These are phyloP conservation scores for Evansstolkia leycettana DNA, from an alignment of 495 filamentous ascomycete genomes.

Conservation along the genomic window DNA sequence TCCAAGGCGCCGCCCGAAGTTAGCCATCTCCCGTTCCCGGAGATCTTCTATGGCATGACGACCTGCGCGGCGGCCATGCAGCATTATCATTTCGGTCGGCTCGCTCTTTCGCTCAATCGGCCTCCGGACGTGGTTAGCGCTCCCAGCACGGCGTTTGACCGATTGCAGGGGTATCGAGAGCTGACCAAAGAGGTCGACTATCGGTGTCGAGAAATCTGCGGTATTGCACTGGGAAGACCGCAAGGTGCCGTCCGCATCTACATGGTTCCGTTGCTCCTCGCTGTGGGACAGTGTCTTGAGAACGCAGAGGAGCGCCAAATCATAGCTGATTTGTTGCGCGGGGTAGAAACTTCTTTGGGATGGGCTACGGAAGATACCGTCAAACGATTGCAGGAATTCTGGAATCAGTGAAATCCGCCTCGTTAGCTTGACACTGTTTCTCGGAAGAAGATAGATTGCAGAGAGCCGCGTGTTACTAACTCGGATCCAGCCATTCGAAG, in stretches of 20 bases:
- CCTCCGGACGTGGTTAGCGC: conserved; percentile 22
- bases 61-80: conserved; percentile 28
- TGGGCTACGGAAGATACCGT: conserved; percentile 24
- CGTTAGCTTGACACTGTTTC: too few species aligned
- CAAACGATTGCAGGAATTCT: conserved; percentile 18
- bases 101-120: conserved; percentile 26
- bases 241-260: conserved; percentile 21
- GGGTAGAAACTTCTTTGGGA: conserved; percentile 27
- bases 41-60: conserved; percentile 21
- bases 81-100: conserved; percentile 29
- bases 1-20: conserved; percentile 9
- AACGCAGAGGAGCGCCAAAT: conserved; percentile 20
- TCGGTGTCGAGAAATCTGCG: conserved; percentile 25
- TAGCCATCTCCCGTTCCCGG: conserved; percentile 23
- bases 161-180: conserved; percentile 27
- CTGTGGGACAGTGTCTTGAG: conserved; percentile 28
- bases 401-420: conserved; percentile 21
- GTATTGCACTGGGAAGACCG: conserved; percentile 27
- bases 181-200: conserved; percentile 33
- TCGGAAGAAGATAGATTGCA: too few species aligned
- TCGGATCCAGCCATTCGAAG: too few species aligned
- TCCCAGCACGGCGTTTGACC: conserved; percentile 28
- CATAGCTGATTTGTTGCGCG: conserved; percentile 23
- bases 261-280: conserved; percentile 27
- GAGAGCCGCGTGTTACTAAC: too few species aligned